Evolutionary conservation across 352 stramenopile species (phyloP), one percentile per base, ranked within the genome.

Genomic region (Aphanomyces euteiches): DNA sequence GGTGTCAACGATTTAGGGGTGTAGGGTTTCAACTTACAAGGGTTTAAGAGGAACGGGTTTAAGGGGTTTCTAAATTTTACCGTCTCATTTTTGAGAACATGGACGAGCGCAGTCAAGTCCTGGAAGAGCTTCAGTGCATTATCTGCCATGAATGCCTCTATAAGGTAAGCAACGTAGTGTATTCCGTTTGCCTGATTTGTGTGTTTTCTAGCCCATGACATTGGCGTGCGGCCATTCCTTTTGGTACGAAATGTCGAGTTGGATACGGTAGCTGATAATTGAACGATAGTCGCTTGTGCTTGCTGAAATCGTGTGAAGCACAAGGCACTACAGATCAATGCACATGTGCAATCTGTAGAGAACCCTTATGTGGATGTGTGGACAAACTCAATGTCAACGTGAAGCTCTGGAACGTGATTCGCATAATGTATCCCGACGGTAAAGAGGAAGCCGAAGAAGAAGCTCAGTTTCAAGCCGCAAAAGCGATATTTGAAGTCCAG

Each of bases 141-240:
- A 69, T 69, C 28, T 69, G 63, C 63, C 63, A 69, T 41, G 63
- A 69, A 15, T 56, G 36, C 17, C 63, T 69, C 38, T 69, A 60
- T 39, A 69, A 69, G 50, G 63, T 69, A 59, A 19, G 5, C 50
- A 10, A 1, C n/a, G 41, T 5, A 36, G 47, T 21, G 13, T 69
- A n/a, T 28, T 28, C 7, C 17, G 36, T 2, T n/a, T 59, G 19
- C 50, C 19, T 41, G 19, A 17, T 61, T 28, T 61, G 54, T 6
- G 50, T 61, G 54, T 37, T 39, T 28, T 10, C 17, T 61, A 69
- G 63, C 63, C 63, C 34, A 34, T 69, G 12, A 57, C 15, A 13
- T 47, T 53, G 47, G 17, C 38, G 12, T 69, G 63, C 37, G 63
- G 63, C 7, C 63, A 69, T 36, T 59, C 63, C 19, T 69, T 56